A percentile compares a stretch with the other conserved stretches of the same genome.
Evolutionary conservation across 768 basidiomycete species (phyloP).

Genomic region (Suillus sp.): DNA sequence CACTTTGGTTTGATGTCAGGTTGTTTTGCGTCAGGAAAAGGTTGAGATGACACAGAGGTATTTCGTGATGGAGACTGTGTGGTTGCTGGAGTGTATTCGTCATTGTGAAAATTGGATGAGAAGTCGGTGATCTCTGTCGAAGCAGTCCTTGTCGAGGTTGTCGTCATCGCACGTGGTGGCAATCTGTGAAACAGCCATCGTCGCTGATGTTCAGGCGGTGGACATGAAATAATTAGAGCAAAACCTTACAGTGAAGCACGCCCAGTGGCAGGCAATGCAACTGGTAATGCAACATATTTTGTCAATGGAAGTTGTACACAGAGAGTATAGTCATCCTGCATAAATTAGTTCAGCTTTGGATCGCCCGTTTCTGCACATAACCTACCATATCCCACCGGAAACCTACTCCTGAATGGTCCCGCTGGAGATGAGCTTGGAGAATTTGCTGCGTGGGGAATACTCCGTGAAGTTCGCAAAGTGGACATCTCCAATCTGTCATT

Average conservation of each 20-base stretch:
- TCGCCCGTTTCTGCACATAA: constrained; percentile 1
- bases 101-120: not conserved
- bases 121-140: constrained; percentile 5
- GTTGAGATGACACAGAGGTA: constrained; percentile 5
- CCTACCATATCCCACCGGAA: constrained; percentile 40
- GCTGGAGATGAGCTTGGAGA: constrained; percentile 49
- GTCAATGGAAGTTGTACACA: constrained; percentile 9
- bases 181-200: not conserved
- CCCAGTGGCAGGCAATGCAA: not conserved
- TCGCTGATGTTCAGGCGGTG: not conserved
- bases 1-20: constrained; percentile 7
- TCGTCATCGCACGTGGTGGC: not conserved
- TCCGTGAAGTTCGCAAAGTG: constrained; percentile 53
- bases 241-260: constrained; percentile 8
- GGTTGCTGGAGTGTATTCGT: not conserved
- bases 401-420: constrained; percentile 49
- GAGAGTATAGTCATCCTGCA: constrained; percentile 16
- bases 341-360: not conserved
- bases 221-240: not conserved
- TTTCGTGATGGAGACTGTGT: constrained; percentile 1
- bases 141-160: not conserved
- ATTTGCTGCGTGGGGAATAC: constrained; percentile 43
- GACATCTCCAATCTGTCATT: constrained; percentile 48
- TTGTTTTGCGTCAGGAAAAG: not conserved
- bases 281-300: not conserved